Evolutionary conservation across 768 basidiomycete species (phyloP), one percentile per base, ranked within the genome.

Genomic region (Melanogaster broomeanus): DNA sequence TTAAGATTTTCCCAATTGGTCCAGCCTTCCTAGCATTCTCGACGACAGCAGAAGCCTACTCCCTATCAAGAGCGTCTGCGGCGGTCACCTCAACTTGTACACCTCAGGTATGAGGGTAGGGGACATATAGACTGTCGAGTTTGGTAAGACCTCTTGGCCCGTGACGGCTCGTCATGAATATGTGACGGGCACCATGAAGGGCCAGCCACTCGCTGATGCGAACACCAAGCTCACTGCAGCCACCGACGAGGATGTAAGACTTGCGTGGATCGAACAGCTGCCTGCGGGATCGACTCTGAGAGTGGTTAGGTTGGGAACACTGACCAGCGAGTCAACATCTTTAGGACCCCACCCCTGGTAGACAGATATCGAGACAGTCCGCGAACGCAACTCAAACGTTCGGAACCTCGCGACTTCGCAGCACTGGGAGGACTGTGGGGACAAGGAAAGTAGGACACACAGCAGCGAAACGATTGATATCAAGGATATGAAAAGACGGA

Each of bases 161-260:
- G 10, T 56, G 60, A 54, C 60, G 60, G 47, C 60, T 61, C 9
- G 71, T 67, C 35, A 71, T 33, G 51, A 72, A 61, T 24, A 71
- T 52, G 21, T 66, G 64, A 19, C 67, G 64, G 31, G 70, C 70
- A 31, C 69, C 69, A 9, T 52, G 70, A 15, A 55, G 51, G 6
- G 51, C 61, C 70, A 71, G 70, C 70, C 70, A 71, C 22, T 66
- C 58, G 4, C 67, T 59, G 16, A 72, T 58, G 24, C 60, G 60
- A 9, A 61, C 60, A 18, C 60, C 60, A 10, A 61, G 60, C n/a
- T n/a, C n/a, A n/a, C n/a, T n/a, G n/a, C n/a, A n/a, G n/a, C n/a
- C n/a, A n/a, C n/a, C n/a, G n/a, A 61, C 42, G 4, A 61, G 60
- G 2, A 61, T 45, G 41, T 61, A 61, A 6, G 60, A 61, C 27